A percentile compares a stretch with the other conserved stretches of the same genome.
Evolutionary conservation across 163 green algal species (phyloP).

Genomic region (Chlamydomonas reinhardtii): DNA sequence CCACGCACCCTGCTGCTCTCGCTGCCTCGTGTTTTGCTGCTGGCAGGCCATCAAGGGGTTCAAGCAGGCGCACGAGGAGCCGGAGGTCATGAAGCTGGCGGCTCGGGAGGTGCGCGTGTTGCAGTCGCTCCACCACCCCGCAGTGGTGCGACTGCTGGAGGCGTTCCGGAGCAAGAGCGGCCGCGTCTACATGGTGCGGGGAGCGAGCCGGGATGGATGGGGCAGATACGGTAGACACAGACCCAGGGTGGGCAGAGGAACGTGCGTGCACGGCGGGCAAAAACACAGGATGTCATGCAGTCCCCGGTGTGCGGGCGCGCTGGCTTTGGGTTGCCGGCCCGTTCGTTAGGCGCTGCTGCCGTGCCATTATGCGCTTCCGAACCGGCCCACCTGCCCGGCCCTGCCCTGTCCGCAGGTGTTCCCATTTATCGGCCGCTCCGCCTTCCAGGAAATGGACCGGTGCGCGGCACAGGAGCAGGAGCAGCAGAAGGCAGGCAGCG

Average conservation of each 20-base stretch:
- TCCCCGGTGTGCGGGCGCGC: too few species aligned
- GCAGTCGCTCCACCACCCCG: constrained; percentile 43
- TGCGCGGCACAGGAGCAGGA: too few species aligned
- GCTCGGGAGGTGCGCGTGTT: constrained; percentile 46
- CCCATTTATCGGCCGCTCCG: constrained; percentile 12
- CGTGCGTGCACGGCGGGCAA: too few species aligned
- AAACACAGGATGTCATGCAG: too few species aligned
- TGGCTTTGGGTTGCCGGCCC: too few species aligned
- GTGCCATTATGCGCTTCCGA: neutral
- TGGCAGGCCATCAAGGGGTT: constrained; percentile 32
- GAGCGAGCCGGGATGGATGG: neutral
- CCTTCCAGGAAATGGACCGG: constrained; percentile 1
- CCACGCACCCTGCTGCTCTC: too few species aligned
- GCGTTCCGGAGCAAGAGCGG: constrained; percentile 50
- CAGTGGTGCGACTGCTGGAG: constrained; percentile 48
- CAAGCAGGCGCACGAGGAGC: constrained; percentile 38
- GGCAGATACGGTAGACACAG: neutral
- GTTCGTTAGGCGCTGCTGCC: neutral
- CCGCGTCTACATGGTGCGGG: constrained; percentile 52
- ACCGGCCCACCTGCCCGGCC: too few species aligned
- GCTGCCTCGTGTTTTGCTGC: too few species aligned
- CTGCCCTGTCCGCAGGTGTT: constrained; percentile 16
- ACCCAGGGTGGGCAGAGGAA: too few species aligned
- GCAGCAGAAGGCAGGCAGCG: too few species aligned
- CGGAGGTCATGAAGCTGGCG: constrained; percentile 51